Evolutionary conservation across 2,329 filamentous ascomycete genomes (phyloP).

Genomic region (Clarireedia sp.): DNA sequence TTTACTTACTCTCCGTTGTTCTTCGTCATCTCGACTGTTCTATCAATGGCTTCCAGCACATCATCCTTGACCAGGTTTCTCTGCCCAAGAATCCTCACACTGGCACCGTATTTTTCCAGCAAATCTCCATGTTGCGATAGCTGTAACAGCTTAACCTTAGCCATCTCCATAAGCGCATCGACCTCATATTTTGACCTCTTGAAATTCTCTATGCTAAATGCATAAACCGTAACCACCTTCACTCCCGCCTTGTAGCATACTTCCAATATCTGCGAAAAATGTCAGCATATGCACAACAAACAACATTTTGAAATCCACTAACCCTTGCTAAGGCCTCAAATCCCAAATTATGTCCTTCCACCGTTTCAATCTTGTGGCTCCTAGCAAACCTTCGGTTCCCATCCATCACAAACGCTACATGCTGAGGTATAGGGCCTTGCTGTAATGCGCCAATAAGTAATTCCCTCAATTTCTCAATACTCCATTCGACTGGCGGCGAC

Average conservation of each 20-base stretch:
- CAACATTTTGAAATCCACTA: conserved; percentile 24
- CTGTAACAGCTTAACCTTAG: conserved; percentile 88
- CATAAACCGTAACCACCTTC: conserved; percentile 94
- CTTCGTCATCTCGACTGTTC: conserved; percentile 77
- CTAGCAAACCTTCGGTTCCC: conserved; percentile 91
- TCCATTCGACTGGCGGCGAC: conserved; percentile 88
- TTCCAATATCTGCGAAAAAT: conserved; percentile 64
- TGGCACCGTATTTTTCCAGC: conserved; percentile 84
- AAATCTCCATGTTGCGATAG: conserved; percentile 88
- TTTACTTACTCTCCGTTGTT: conserved; percentile 67
- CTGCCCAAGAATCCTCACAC: conserved; percentile 78
- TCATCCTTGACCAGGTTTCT: conserved; percentile 77
- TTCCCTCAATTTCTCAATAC: conserved; percentile 69
- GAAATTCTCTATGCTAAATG: conserved; percentile 98
- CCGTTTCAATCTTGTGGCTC: conserved; percentile 85
- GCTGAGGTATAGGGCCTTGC: conserved; percentile 86
- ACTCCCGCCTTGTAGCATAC: conserved; percentile 98
- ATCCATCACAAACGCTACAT: conserved; percentile 99
- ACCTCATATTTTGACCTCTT: conserved; percentile 95
- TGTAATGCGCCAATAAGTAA: conserved; percentile 80
- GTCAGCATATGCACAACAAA: conserved; percentile 12
- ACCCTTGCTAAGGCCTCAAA: conserved; percentile 91
- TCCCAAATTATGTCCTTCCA: conserved; percentile 91
- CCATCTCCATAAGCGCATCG: conserved; percentile 94
- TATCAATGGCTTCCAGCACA: conserved; percentile 81